These are phyloP conservation scores for Sphaerosporella brunnea DNA, from an alignment of 495 filamentous ascomycete species.

Conservation along the genomic window DNA sequence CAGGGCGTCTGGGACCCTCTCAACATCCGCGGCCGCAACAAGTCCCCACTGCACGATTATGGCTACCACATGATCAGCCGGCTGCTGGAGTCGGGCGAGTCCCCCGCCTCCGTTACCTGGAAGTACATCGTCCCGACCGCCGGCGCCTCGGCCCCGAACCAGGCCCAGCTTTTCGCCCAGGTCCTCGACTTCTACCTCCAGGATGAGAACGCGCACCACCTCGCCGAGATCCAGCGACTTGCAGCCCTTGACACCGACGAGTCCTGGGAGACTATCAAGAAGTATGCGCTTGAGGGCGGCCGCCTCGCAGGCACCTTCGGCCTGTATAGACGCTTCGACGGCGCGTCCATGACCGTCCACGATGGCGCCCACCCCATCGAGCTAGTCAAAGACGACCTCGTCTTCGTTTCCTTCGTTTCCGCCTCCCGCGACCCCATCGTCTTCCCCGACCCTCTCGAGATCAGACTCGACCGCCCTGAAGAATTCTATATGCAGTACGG, in stretches of 20 bases:
- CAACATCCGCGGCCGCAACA: slow-evolving; percentile 28
- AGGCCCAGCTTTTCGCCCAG: slow-evolving; percentile 58
- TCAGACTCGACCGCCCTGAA: slow-evolving; percentile 49
- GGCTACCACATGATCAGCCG: slow-evolving; percentile 53
- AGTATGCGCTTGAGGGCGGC: slow-evolving; percentile 37
- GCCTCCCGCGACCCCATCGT: slow-evolving; percentile 41
- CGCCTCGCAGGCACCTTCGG: slow-evolving; percentile 32
- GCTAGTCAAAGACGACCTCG: slow-evolving; percentile 27
- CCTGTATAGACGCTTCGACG: slow-evolving; percentile 21
- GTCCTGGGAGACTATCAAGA: slow-evolving; percentile 21
- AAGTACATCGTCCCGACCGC: slow-evolving; percentile 48
- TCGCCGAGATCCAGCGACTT: slow-evolving; percentile 33
- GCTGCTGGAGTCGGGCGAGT: slow-evolving; percentile 46
- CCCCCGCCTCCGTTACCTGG: slow-evolving; percentile 53
- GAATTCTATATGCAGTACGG: slow-evolving; percentile 53
- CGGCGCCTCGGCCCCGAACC: slow-evolving; percentile 46
- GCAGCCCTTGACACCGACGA: slow-evolving; percentile 24
- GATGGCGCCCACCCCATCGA: slow-evolving; percentile 9
- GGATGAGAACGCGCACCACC: slow-evolving; percentile 31
- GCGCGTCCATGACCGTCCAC: slow-evolving; percentile 10
- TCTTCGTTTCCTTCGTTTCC: slow-evolving; percentile 39
- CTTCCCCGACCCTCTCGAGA: slow-evolving; percentile 51
- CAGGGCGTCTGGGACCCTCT: slow-evolving; percentile 23
- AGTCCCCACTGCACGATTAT: slow-evolving; percentile 43
- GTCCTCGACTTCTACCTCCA: slow-evolving; percentile 58